Evolutionary conservation across 2,329 filamentous ascomycete genomes (phyloP), one percentile per base, ranked within the genome.

Genomic region (Trichoderma oligosporum): DNA sequence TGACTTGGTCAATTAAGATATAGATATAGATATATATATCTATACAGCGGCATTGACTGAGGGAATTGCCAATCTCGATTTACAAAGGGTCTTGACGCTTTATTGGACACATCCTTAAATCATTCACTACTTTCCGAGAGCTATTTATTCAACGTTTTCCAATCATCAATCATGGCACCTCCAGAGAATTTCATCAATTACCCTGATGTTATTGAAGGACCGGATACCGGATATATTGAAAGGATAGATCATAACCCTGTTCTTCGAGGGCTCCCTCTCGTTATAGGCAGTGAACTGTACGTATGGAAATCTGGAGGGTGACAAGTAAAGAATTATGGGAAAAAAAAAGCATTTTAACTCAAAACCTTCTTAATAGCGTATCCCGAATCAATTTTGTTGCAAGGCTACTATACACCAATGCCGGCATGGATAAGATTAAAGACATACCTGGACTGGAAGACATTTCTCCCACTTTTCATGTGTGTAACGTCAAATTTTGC

Each of bases 321-420:
- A 4, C 24, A 51, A 8, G n/a, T 22, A 4, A 5, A 5, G 29
- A 22, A 20, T n/a, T 27, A 2, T n/a, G 16, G 35, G n/a, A 39
- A 11, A n/a, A n/a, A n/a, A n/a, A n/a, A n/a, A n/a, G n/a, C n/a
- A n/a, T n/a, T n/a, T 18, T 51, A 51, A 51, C 12, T 20, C 7
- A 6, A 5, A 24, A 14, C 18, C n/a, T 41, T 22, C 16, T 16
- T 20, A 22, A 2, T 49, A 88, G 86, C 18, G 71, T 91, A 41
- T 76, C 82, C 1, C 82, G 80, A 24, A 73, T 85, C n/a, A 73
- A 76, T 9, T 77, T 81, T 41, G 61, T 93, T 7, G 86, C 88
- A 59, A 80, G 78, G 56, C 72, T 82, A 44, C 78, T 92, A 61
- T 95, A 87, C 86, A 74, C 73, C 47, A 90, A 91, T 74, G 86